phyloP scores from a whole-genome alignment of 2,329 filamentous ascomycete genomes.

The Coleophoma cylindrospora region DNA sequence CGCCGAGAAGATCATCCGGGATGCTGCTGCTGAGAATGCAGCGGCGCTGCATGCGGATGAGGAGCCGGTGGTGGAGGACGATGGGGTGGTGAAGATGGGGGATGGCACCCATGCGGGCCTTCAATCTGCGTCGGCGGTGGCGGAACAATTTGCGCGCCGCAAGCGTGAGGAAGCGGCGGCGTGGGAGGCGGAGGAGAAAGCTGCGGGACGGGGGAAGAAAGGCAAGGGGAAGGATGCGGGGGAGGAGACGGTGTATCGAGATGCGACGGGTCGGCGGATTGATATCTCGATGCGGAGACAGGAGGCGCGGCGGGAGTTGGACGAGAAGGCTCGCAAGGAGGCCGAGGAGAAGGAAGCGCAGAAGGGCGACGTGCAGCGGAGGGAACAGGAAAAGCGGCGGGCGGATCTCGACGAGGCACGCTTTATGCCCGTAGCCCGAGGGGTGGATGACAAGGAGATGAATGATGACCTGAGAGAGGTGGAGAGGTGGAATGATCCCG shows the following conservation, averaged over 20 bases:
- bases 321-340: conserved; percentile 63
- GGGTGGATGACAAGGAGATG: conserved; percentile 79
- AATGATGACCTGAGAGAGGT: conserved; percentile 76
- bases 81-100: conserved; percentile 66
- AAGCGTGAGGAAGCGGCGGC: conserved; percentile 57
- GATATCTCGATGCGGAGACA: conserved; percentile 88
- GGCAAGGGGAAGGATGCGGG: conserved; percentile 38
- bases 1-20: conserved; percentile 71
- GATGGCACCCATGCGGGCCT: conserved; percentile 84
- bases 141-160: conserved; percentile 60
- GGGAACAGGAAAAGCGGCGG: conserved; percentile 57
- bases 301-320: conserved; percentile 74
- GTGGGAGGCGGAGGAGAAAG: conserved; percentile 35
- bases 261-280: conserved; percentile 90
- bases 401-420: conserved; percentile 75
- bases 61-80: conserved; percentile 42
- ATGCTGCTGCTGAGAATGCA: conserved; percentile 61
- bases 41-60: conserved; percentile 42
- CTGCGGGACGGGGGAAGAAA: conserved; percentile 25
- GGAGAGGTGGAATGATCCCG: conserved; percentile 91
- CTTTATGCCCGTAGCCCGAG: conserved; percentile 73
- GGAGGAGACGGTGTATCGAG: conserved; percentile 88
- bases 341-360: conserved; percentile 62
- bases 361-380: conserved; percentile 80
- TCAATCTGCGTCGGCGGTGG: conserved; percentile 77